Base-by-base conservation (phyloP, 345 rosid genomes). In the Linum tenue region DNA sequence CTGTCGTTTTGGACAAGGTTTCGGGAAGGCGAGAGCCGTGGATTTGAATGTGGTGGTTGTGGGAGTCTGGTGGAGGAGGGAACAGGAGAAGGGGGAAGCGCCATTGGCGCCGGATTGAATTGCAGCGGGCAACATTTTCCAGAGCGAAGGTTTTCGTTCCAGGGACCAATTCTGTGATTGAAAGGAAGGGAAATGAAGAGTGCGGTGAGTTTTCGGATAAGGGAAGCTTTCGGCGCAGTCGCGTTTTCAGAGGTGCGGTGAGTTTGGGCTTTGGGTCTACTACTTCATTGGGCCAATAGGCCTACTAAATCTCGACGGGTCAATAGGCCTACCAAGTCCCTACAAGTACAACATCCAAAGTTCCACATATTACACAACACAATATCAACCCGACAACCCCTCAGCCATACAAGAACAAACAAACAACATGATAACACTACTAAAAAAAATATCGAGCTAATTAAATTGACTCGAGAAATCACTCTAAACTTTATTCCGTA, bases 111-210 rank as follows among this genome's bases (percentile, higher is more conserved):
- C 42, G 50, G 73, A 72, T 36, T 80, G 86, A 40, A 76, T 62
- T 39, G 84, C 78, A 77, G 80, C 76, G 70, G 85, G 69, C 42
- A 79, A 74, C 84, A 85, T 81, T 72, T 66, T 65, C 3, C 11
- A 41, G 44, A 48, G 15, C 15, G 53, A 48, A 9, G 2, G 51
- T 44, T 44, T 2, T 9, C 51, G 51, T 9, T 14, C 10, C 5
- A 44, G 51, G 12, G 51, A 48, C 53, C 2, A 48, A 22, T 22
- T 22, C 31, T 48, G 9, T 48, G 53, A 48, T 12, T 48, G 53
- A 41, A 41, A 41, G 15, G 9, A 15, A 48, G 9, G 53, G 14
- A 48, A 48, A 48, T 12, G 53, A 48, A 0, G 44, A 41, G 14
- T 22, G 31, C 31, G 53, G 53, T 48, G 15, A 48, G 53, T 48